These are phyloP conservation scores for Colletotrichum sansevieriae DNA, from an alignment of 2,329 filamentous ascomycete species.

Conservation along the genomic window DNA sequence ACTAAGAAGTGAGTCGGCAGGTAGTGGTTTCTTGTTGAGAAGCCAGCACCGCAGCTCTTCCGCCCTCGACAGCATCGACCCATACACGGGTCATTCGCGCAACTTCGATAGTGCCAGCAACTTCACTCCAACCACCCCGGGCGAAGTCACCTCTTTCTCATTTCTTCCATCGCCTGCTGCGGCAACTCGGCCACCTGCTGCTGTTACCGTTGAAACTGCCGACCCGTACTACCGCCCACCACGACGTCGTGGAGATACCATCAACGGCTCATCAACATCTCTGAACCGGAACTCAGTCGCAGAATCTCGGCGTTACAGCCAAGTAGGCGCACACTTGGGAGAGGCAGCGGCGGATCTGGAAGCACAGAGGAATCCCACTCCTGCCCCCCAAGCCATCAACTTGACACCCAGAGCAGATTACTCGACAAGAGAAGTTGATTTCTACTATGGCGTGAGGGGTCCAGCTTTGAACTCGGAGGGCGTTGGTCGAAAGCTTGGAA, in stretches of 20 bases:
- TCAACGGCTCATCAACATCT: slow-evolving; percentile 54
- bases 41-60: slow-evolving; percentile 66
- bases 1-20: slow-evolving; percentile 72
- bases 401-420: slow-evolving; percentile 82
- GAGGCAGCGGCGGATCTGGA: slow-evolving; percentile 57
- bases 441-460: slow-evolving; percentile 94
- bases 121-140: slow-evolving; percentile 79
- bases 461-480: slow-evolving; percentile 86
- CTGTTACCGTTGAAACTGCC: slow-evolving; percentile 62
- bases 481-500: slow-evolving; percentile 87
- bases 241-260: slow-evolving; percentile 74
- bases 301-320: slow-evolving; percentile 55
- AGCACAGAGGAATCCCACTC: slow-evolving; percentile 58
- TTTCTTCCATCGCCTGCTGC: slow-evolving; percentile 71
- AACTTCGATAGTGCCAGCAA: slow-evolving; percentile 73
- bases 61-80: slow-evolving; percentile 65
- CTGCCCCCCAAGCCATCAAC: slow-evolving; percentile 57
- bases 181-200: slow-evolving; percentile 58
- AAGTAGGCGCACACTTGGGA: slow-evolving; percentile 47
- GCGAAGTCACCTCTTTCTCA: slow-evolving; percentile 79
- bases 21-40: slow-evolving; percentile 62
- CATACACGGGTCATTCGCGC: slow-evolving; percentile 58
- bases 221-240: slow-evolving; percentile 94
- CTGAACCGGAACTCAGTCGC: slow-evolving; percentile 50
- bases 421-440: slow-evolving; percentile 93